Conservation (phyloP, 768 basidiomycete species). For the Chalciporus chontae region DNA sequence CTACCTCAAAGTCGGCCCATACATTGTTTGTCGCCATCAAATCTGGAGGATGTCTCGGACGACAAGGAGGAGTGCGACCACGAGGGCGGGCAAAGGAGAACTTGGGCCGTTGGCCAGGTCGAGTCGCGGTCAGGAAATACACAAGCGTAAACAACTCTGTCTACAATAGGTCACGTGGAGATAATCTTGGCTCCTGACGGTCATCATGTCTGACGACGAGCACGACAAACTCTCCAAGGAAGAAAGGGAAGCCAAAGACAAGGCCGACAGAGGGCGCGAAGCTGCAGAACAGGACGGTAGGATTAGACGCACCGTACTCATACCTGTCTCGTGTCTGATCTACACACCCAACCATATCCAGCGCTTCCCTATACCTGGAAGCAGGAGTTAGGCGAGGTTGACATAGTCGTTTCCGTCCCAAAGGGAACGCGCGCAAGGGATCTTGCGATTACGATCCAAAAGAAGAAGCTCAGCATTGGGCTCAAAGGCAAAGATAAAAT, state of each 20-base stretch:
- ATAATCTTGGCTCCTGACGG: constrained; percentile 19
- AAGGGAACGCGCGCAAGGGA: constrained; percentile 82
- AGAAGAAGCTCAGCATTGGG: constrained; percentile 78
- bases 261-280: constrained; percentile 65
- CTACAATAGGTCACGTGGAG: constrained; percentile 24
- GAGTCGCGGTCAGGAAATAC: constrained; percentile 19
- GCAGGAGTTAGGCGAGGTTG: constrained; percentile 85
- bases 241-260: constrained; percentile 72
- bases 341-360: constrained; percentile 28
- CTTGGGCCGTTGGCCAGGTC: constrained; percentile 4
- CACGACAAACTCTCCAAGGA: constrained; percentile 76
- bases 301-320: constrained; percentile 22
- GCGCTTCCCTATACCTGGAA: constrained; percentile 90
- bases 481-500: constrained; percentile 85
- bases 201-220: constrained; percentile 43
- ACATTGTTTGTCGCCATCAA: constrained; percentile 59
- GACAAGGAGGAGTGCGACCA: constrained; percentile 10
- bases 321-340: constrained; percentile 19
- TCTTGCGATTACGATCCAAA: constrained; percentile 68
- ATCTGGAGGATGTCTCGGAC: constrained; percentile 5
- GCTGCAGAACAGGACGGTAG: constrained; percentile 79
- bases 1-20: constrained; percentile 76
- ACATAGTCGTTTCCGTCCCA: constrained; percentile 79
- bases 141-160: constrained; percentile 32
- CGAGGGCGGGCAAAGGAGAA: constrained; percentile 8